Conservation (phyloP, 495 filamentous ascomycete species). For the Penicillium roqueforti region DNA sequence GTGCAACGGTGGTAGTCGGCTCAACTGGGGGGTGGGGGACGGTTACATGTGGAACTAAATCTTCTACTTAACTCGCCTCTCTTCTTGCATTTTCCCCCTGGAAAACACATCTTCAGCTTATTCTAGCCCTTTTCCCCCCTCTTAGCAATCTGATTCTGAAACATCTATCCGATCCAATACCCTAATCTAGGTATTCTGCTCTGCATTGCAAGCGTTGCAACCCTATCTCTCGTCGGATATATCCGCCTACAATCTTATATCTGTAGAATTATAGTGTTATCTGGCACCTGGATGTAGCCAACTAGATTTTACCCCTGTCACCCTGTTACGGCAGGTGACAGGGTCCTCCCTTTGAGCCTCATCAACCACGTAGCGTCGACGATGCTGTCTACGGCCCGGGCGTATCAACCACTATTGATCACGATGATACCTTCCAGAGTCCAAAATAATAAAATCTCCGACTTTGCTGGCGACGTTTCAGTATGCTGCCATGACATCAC, state of each 20-base stretch:
- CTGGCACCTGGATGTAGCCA: not conserved
- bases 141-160: conserved; percentile 5
- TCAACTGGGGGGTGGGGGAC: conserved; percentile 31
- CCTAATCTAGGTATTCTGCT: not conserved
- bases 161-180: conserved; percentile 1
- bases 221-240: not conserved
- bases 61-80: conserved; percentile 11
- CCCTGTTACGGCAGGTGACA: not conserved
- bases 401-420: not conserved
- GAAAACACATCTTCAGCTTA: too few relatives aligned
- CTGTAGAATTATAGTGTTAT: not conserved
- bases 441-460: not conserved
- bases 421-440: not conserved
- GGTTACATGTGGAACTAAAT: conserved; percentile 34
- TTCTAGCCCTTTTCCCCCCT: not conserved
- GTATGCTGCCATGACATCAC: conserved; percentile 6
- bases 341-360: conserved; percentile 3
- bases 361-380: not conserved
- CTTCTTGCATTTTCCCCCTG: conserved; percentile 2
- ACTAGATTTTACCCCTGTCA: not conserved
- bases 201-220: not conserved
- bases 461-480: not conserved
- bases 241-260: not conserved
- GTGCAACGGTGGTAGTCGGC: conserved; percentile 45
- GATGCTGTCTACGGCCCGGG: not conserved